phyloP scores from a whole-genome alignment of 768 basidiomycete species.

The Steccherinum ochraceum region DNA sequence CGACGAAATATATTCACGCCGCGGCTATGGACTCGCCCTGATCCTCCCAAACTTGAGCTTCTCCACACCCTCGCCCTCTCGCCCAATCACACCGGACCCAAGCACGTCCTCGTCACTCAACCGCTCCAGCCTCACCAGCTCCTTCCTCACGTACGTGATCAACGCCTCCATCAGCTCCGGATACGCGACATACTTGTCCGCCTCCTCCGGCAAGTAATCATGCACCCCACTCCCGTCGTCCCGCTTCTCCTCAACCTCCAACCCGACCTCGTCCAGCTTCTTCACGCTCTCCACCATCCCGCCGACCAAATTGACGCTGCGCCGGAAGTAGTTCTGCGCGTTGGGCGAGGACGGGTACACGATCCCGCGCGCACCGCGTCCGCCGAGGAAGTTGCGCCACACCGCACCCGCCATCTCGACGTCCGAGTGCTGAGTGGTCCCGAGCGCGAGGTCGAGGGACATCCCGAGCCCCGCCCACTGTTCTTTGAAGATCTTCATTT shows the following conservation, averaged over 20 bases:
- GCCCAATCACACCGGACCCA: slow-evolving; percentile 24
- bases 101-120: slow-evolving; percentile 36
- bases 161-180: slow-evolving; percentile 69
- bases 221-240: slow-evolving; percentile 71
- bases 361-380: slow-evolving; percentile 73
- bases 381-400: slow-evolving; percentile 90
- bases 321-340: slow-evolving; percentile 38
- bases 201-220: slow-evolving; percentile 56
- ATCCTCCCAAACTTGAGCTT: slow-evolving; percentile 27
- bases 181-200: slow-evolving; percentile 65
- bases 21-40: no score
- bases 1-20: no score
- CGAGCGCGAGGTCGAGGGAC: slow-evolving; percentile 72
- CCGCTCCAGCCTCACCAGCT: slow-evolving; percentile 61
- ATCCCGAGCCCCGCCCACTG: slow-evolving; percentile 84
- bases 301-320: slow-evolving; percentile 66
- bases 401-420: slow-evolving; percentile 79
- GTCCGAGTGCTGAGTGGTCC: slow-evolving; percentile 48
- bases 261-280: slow-evolving; percentile 36
- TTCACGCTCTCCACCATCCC: slow-evolving; percentile 55
- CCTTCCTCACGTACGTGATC: slow-evolving; percentile 63
- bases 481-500: slow-evolving; percentile 90
- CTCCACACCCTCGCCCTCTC: slow-evolving; percentile 26
- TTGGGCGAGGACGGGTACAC: slow-evolving; percentile 28
- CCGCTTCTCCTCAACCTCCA: slow-evolving; percentile 49